These are phyloP conservation scores for Nothopassalora personata DNA, from an alignment of 2,329 filamentous ascomycete species.

Conservation along the genomic window DNA sequence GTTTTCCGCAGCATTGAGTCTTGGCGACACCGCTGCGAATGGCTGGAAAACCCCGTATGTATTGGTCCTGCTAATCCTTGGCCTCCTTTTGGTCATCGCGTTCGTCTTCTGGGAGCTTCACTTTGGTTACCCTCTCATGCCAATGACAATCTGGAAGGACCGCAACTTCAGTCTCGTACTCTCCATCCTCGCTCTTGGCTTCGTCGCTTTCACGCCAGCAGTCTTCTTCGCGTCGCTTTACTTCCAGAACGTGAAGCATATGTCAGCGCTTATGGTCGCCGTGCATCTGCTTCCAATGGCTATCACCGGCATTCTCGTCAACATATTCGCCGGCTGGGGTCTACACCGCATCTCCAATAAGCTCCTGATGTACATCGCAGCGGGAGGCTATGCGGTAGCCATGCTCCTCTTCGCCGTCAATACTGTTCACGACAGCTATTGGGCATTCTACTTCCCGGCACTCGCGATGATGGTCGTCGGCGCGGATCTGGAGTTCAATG, in stretches of 20 bases:
- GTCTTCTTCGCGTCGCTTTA: conserved; percentile 53
- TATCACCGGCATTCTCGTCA: conserved; percentile 58
- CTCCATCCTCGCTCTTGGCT: conserved; percentile 53
- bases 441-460: conserved; percentile 60
- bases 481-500: conserved; percentile 65
- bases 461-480: conserved; percentile 58
- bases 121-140: conserved; percentile 41
- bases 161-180: conserved; percentile 61
- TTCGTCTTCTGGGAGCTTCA: conserved; percentile 61
- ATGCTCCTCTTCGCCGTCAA: conserved; percentile 56
- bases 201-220: conserved; percentile 51
- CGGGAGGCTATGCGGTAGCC: conserved; percentile 39
- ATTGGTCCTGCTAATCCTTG: conserved; percentile 57
- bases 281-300: conserved; percentile 62
- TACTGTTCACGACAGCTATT: conserved; percentile 53
- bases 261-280: conserved; percentile 55
- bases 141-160: conserved; percentile 57
- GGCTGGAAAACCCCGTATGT: conserved; percentile 61
- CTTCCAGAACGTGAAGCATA: conserved; percentile 53
- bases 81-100: conserved; percentile 49
- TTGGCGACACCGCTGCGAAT: conserved; percentile 51
- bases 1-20: conserved; percentile 57
- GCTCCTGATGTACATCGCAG: conserved; percentile 52
- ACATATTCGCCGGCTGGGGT: conserved; percentile 56
- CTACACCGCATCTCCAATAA: conserved; percentile 62